Base-by-base conservation (phyloP, 257 asterid species). In the Fraxinus americana region DNA sequence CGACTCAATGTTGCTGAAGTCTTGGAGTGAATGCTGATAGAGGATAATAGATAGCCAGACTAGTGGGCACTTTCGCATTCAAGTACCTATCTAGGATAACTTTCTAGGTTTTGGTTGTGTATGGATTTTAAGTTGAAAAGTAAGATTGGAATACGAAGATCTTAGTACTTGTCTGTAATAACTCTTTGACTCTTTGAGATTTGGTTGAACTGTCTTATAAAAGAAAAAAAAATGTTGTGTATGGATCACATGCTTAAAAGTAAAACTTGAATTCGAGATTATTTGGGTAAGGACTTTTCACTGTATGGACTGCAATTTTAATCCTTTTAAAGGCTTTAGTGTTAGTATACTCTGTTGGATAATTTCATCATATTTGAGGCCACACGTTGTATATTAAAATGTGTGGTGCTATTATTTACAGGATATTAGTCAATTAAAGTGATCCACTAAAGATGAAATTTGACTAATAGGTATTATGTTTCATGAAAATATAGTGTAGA, bases 21-120 rank as follows among this genome's bases (percentile, higher is more conserved):
- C 90, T 88, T 0, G 90, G 88, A 35, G 82, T 84, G 85, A 84
- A 83, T 7, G 52, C 80, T 77, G 84, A 66, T 82, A 86, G 86
- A 38, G 86, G 84, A 77, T 84, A 1, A 88, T 80, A 0, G 91
- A 78, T 9, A 86, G 43, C 43, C 10, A 41, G 70, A 88, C 84
- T 21, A 81, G 78, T 0, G 88, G 91, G 32, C 91, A 77, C 68
- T 84, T 1, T 29, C 32, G 32, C 32, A 29, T 29, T 29, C 32
- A 29, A 29, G 90, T 45, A 0, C 86, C 87, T 32, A 32, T 32
- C 34, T 32, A 32, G 34, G 34, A 32, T 32, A 32, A 32, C 34
- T 32, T 32, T 32, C 34, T 32, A 0, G 34, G 34, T 32, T 2
- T 32, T 32, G 34, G 34, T 32, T 32, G 34, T 32, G 34, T 32